Percentiles rank a stretch among this genome's conserved stretches.
Conservation (phyloP, 2,329 filamentous ascomycete species). For the Camillea tinctor region DNA sequence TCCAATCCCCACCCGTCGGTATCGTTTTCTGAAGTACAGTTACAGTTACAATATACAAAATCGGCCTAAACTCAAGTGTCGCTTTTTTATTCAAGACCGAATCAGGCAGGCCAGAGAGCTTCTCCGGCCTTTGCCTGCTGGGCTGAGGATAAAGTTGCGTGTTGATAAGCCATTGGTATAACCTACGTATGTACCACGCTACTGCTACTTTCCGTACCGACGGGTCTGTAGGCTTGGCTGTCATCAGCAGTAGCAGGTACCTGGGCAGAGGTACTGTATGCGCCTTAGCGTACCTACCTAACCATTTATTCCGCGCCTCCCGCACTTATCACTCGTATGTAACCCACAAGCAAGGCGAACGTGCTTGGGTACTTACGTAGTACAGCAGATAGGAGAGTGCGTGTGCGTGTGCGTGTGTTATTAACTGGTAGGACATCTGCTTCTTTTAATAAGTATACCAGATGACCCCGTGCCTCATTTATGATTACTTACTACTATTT, state of each 20-base stretch:
- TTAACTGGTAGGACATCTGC: background rate
- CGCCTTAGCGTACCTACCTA: too few species aligned
- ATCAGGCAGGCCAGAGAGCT: slow-evolving; percentile 20
- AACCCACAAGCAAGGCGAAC: too few species aligned
- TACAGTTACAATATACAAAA: too few species aligned
- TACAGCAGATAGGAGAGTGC: too few species aligned
- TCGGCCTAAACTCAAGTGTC: background rate
- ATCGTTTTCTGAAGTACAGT: slow-evolving; percentile 15
- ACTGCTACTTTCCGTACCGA: background rate
- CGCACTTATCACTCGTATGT: background rate
- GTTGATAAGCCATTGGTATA: too few species aligned
- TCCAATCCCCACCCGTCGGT: background rate
- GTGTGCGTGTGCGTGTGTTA: background rate
- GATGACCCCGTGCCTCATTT: background rate
- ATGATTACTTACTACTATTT: too few species aligned
- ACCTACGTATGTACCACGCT: background rate
- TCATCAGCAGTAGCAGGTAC: slow-evolving; percentile 10
- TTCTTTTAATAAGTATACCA: background rate
- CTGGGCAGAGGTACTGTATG: too few species aligned
- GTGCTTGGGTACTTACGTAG: background rate
- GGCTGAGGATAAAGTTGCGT: too few species aligned
- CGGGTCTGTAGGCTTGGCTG: slow-evolving; percentile 14
- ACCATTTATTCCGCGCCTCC: background rate
- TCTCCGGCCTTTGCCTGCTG: too few species aligned
- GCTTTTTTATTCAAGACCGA: slow-evolving; percentile 16